phyloP scores from a whole-genome alignment of 495 filamentous ascomycete species.

The Xeromyces bisporus region DNA sequence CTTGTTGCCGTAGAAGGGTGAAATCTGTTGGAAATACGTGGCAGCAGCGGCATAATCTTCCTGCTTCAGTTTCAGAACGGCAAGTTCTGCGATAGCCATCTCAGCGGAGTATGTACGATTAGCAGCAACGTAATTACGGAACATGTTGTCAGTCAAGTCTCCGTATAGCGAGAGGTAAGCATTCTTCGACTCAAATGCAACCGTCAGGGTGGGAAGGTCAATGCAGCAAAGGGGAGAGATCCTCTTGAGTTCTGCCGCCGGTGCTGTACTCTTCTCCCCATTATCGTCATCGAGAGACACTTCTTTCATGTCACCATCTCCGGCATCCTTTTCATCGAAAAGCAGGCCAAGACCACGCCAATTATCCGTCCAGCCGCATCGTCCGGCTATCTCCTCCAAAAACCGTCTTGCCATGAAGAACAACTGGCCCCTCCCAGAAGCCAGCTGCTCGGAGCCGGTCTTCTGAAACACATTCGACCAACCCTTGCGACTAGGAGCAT shows the following conservation, averaged over 20 bases:
- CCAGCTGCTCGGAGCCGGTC: conserved; percentile 65
- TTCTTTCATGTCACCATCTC: conserved; percentile 31
- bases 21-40: conserved; percentile 62
- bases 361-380: conserved; percentile 58
- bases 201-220: conserved; percentile 13
- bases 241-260: conserved; percentile 13
- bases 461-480: conserved; percentile 20
- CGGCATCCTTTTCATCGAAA: conserved; percentile 34
- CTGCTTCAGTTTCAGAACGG: conserved; percentile 58
- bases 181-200: conserved; percentile 16
- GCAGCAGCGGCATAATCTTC: conserved; percentile 56
- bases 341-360: conserved; percentile 46
- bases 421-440: conserved; percentile 63
- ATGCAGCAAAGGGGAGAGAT: conserved; percentile 24
- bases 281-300: conserved; percentile 23
- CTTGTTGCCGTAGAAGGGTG: conserved; percentile 64
- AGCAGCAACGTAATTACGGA: conserved; percentile 61
- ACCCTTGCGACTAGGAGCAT: conserved; percentile 11
- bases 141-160: conserved; percentile 49
- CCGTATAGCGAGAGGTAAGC: conserved; percentile 46
- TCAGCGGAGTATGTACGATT: conserved; percentile 60
- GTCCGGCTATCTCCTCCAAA: conserved; percentile 55
- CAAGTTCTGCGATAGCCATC: conserved; percentile 67
- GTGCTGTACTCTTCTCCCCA: conserved; percentile 1
- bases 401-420: conserved; percentile 62